Base-by-base conservation (phyloP, 2,329 filamentous ascomycete species). In the Aspergillus terreus region DNA sequence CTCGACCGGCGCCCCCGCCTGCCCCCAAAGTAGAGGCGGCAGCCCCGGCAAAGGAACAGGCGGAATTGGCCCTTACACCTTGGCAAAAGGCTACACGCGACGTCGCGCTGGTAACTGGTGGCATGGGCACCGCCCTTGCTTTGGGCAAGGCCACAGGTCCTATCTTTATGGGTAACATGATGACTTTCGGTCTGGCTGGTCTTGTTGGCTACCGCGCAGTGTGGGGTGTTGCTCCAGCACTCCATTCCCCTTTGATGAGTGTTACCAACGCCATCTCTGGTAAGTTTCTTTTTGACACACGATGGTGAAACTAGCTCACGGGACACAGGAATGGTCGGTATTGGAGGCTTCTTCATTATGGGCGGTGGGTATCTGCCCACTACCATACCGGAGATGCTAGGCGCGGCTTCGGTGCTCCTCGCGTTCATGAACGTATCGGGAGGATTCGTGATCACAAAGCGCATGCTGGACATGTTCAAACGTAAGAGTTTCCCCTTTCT, bases 391-490 rank as follows among this genome's bases (percentile, higher is more conserved):
- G 90, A 95, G 66, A 71, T 75, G 2, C 82, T 96, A 33, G 91
- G 90, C 49, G 88, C 90, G 2, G 71, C 84, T 1, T 95, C 90
- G 1, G 91, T 95, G 1, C 76, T 94, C 4, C 75, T 96, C 17
- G 90, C 90, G 0, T 95, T 94, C 65, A 88, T 95, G 56, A 95
- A 95, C 58, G 85, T 96, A 2, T 86, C 88, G 0, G 91, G 91
- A 52, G 91, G 91, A 0, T 96, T 96, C 55, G 87, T 95, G 41
- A 90, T 96, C 53, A 95, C 90, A 3, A 95, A 95, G 73, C 82
- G 91, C 56, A 96, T 96, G 91, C 77, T 96, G 41, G 90, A 95
- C 68, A 92, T 92, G 88, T 92, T 92, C 67, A 88, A 87, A 66
- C 82, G 88, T 78, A 64, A 62, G 80, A 10, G 3, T 5, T 50